Base-by-base conservation (phyloP, 1,284 basidiomycete genomes). In the Apiotrichum brassicae region DNA sequence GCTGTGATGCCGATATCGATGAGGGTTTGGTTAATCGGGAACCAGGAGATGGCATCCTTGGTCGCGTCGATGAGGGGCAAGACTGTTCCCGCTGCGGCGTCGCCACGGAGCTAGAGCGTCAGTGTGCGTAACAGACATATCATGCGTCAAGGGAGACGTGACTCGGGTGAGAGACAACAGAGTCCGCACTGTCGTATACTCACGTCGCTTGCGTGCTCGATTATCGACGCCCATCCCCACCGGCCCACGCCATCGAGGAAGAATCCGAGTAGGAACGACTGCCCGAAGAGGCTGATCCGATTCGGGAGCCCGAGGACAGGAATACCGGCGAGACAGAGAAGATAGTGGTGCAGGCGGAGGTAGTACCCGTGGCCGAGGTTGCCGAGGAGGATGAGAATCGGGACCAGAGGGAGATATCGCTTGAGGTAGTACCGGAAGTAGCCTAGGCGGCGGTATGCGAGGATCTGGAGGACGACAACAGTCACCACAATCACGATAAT, bases 201-300 rank as follows among this genome's bases (percentile, higher is more conserved):
- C 42, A 43, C 42, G 16, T 35, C 33, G 11, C 13, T 30, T 9
- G 34, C 36, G 51, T 45, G 25, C 57, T 72, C 54, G 18, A 70
- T 52, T n/a, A 72, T 60, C 43, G 62, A 57, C 18, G 56, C 68
- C 66, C 65, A 70, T 0, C 68, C 68, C 70, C 70, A 72, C 30
- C 68, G 45, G 1, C 66, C 68, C 3, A 64, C 57, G 11, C 70
- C 70, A 54, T 72, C 70, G 26, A 70, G 53, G 57, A 66, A 72
- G 28, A 64, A 53, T 16, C 64, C 70, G 22, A 70, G 53, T 32
- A 60, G 52, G 53, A 72, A 65, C 4, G 65, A 64, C 54, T 68
- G 65, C 1, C 53, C 54, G 39, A 65, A 63, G 18, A 66, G 46
- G 26, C 55, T 58, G 28, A 70, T 59, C 7, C 70, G 56, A 44